Conservation (phyloP, 768 basidiomycete genomes). For the Serendipita vermifera region DNA sequence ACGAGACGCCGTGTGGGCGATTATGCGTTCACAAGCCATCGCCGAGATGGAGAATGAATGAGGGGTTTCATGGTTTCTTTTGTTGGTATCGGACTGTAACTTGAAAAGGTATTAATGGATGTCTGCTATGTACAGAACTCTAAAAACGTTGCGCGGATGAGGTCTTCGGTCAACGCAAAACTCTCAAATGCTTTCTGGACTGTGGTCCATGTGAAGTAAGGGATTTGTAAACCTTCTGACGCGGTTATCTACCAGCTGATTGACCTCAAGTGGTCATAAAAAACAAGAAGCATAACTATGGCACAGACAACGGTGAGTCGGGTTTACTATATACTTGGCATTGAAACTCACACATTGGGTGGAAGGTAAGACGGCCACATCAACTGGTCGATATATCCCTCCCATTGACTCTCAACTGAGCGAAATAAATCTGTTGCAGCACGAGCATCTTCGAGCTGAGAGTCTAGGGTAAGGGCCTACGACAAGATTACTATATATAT, state of each 20-base stretch:
- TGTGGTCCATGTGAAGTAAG: no score
- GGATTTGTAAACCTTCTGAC: no score
- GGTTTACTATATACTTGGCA: no score
- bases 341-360: conserved; percentile 17
- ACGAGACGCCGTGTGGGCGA: conserved; percentile 60
- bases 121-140: background rate
- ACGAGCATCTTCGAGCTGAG: conserved; percentile 37
- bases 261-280: background rate
- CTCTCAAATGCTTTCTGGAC: no score
- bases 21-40: conserved; percentile 60
- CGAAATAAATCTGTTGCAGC: conserved; percentile 42
- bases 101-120: conserved; percentile 8
- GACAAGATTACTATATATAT: background rate
- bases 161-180: no score
- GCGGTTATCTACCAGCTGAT: no score
- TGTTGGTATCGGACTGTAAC: no score
- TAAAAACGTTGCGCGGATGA: no score
- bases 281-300: background rate
- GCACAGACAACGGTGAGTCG: no score
- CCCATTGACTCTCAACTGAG: conserved; percentile 37
- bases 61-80: no score
- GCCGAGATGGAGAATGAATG: conserved; percentile 56
- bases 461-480: background rate
- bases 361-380: conserved; percentile 42
- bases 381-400: conserved; percentile 30